Percentiles rank a stretch among this genome's conserved stretches.
Evolutionary conservation across 441 rosid species (phyloP).

Genomic region (Populus hybrid): DNA sequence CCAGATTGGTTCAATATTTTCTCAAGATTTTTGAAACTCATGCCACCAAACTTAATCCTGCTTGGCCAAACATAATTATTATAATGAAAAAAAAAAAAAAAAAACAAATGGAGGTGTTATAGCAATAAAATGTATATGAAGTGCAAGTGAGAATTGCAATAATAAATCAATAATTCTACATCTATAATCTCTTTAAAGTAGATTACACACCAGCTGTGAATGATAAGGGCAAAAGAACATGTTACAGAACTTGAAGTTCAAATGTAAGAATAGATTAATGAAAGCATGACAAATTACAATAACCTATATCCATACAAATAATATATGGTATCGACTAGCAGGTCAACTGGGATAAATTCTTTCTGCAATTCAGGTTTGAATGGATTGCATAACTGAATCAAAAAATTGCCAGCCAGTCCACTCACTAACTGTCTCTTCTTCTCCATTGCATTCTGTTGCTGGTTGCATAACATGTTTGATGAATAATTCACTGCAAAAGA

Average conservation of each 20-base stretch:
- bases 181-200: no score
- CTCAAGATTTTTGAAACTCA: neutral
- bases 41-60: neutral
- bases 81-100: neutral
- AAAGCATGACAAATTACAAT: no score
- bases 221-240: no score
- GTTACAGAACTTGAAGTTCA: no score
- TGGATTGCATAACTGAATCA: neutral
- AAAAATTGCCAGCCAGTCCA: neutral
- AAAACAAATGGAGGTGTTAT: neutral
- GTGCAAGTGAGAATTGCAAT: neutral
- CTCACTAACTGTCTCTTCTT: neutral
- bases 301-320: no score
- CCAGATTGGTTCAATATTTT: neutral
- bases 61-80: neutral
- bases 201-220: no score
- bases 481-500: neutral
- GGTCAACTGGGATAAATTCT: neutral
- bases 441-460: neutral
- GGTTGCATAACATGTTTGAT: neutral
- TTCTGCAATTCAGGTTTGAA: neutral
- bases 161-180: neutral
- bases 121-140: neutral
- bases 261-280: no score
- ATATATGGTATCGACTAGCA: no score